Percentiles rank a stretch among this genome's conserved stretches.
phyloP scores from a whole-genome alignment of 2,329 filamentous ascomycete genomes.

The Colletotrichum gigasporum region DNA sequence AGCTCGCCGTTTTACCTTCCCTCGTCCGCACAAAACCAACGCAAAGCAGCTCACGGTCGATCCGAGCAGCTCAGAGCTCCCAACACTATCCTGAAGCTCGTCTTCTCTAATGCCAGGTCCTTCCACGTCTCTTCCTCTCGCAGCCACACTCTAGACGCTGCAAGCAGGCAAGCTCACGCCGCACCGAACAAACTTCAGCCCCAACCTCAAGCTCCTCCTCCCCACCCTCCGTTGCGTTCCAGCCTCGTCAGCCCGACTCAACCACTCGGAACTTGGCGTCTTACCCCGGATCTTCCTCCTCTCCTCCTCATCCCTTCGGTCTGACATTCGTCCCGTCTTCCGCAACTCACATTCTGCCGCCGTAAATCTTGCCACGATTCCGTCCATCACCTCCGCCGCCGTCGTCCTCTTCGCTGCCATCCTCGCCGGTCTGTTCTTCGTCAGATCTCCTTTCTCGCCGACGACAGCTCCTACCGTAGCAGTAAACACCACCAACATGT shows the following conservation, averaged over 20 bases:
- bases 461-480: background rate
- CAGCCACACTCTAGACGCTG: background rate
- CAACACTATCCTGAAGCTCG: no score
- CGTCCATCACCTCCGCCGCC: constrained; percentile 15
- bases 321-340: background rate
- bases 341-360: background rate
- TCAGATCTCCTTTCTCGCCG: background rate
- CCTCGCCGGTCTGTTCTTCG: background rate
- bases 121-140: no score
- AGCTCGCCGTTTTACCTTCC: background rate
- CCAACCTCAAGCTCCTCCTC: background rate
- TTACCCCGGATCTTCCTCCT: background rate
- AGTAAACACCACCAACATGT: constrained; percentile 37
- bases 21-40: constrained; percentile 5
- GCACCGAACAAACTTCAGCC: no score
- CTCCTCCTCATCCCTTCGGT: constrained; percentile 9
- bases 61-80: no score
- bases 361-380: constrained; percentile 22
- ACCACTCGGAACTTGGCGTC: background rate
- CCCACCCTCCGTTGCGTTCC: background rate
- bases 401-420: constrained; percentile 18
- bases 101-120: no score
- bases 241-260: background rate
- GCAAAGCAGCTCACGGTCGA: no score
- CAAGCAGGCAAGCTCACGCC: no score